Evolutionary conservation across 2,329 filamentous ascomycete species (phyloP).

Genomic region (Aspergillus glaucus): DNA sequence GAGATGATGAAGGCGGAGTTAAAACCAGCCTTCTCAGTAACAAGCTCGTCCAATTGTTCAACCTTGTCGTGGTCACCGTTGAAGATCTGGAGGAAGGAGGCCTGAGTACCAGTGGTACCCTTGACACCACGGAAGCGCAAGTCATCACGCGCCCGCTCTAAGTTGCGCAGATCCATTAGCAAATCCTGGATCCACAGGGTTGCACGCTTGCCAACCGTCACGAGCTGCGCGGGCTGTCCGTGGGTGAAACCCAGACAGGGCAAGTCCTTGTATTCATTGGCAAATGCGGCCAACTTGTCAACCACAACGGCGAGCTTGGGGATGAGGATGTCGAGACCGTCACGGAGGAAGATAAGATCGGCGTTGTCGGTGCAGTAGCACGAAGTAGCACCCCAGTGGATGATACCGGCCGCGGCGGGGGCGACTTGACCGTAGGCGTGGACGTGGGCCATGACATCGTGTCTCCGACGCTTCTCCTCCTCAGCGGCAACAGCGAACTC

Average conservation of each 20-base stretch:
- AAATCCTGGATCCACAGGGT: conserved; percentile 72
- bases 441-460: conserved; percentile 63
- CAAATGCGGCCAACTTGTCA: conserved; percentile 65
- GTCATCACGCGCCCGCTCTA: conserved; percentile 62
- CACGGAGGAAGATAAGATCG: conserved; percentile 69
- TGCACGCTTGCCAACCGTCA: conserved; percentile 59
- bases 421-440: conserved; percentile 68
- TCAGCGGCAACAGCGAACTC: conserved; percentile 68
- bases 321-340: conserved; percentile 68
- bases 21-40: conserved; percentile 63
- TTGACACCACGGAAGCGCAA: conserved; percentile 70
- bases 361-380: conserved; percentile 62
- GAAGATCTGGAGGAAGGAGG: conserved; percentile 68
- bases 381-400: conserved; percentile 66
- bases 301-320: conserved; percentile 75
- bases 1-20: conserved; percentile 57
- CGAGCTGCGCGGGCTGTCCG: conserved; percentile 52
- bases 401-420: conserved; percentile 73
- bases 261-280: conserved; percentile 63
- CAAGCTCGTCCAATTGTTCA: conserved; percentile 56
- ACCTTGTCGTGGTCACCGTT: conserved; percentile 54
- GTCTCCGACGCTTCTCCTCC: conserved; percentile 67
- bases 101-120: conserved; percentile 71
- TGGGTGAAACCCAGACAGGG: conserved; percentile 75
- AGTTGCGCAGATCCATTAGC: conserved; percentile 65